Evolutionary conservation across 176 grass and related monocot genomes (phyloP).

Genomic region (Eleusine indica): DNA sequence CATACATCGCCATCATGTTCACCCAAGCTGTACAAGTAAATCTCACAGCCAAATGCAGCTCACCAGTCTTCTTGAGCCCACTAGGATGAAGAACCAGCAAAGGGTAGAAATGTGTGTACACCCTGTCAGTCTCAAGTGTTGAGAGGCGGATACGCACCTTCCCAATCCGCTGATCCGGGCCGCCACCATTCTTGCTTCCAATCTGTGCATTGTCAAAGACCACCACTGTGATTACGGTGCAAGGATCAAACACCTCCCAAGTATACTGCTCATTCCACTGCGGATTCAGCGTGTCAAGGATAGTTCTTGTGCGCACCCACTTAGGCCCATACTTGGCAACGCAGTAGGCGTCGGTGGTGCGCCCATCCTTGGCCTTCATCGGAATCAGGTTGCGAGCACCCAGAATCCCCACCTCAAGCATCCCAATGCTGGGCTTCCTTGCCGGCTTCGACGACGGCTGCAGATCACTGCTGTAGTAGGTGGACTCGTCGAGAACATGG

Average conservation of each 20-base stretch:
- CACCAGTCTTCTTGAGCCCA: constrained; percentile 94
- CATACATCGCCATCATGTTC: constrained; percentile 88
- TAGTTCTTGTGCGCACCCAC: constrained; percentile 91
- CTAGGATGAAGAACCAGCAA: constrained; percentile 67
- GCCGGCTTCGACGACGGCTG: constrained; percentile 71
- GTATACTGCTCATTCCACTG: constrained; percentile 98
- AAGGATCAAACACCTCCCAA: constrained; percentile 97
- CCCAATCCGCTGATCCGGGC: constrained; percentile 74
- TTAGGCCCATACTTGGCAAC: constrained; percentile 90
- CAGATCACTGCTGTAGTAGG: constrained; percentile 94
- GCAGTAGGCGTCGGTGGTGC: constrained; percentile 80
- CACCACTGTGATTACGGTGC: constrained; percentile 80
- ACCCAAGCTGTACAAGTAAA: constrained; percentile 96
- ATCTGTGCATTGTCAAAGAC: constrained; percentile 89
- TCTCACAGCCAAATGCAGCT: constrained; percentile 81
- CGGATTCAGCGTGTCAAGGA: constrained; percentile 69
- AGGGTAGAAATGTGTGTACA: constrained; percentile 95
- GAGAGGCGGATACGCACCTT: constrained; percentile 95
- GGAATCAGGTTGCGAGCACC: constrained; percentile 75
- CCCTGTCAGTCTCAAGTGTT: constrained; percentile 75
- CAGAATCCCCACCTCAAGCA: constrained; percentile 83
- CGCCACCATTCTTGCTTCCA: constrained; percentile 54
- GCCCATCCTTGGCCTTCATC: constrained; percentile 82
- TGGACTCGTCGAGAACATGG: constrained; percentile 94
- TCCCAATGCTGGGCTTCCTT: constrained; percentile 78